These are phyloP conservation scores for Hibiscus syriacus DNA, from an alignment of 345 rosid genomes.

Conservation along the genomic window DNA sequence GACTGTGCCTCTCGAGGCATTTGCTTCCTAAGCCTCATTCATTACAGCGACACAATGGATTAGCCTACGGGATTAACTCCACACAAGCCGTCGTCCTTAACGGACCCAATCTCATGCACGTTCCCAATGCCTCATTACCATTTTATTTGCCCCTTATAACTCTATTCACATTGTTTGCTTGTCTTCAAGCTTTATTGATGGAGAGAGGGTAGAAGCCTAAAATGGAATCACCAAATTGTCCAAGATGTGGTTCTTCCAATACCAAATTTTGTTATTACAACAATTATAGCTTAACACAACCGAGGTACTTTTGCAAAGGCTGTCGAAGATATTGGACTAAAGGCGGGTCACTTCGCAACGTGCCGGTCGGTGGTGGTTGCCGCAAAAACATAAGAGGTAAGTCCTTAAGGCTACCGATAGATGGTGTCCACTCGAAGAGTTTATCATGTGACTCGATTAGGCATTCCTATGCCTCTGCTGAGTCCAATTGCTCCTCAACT, in stretches of 20 bases:
- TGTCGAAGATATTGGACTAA: slow-evolving; percentile 65
- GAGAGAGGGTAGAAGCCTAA: slow-evolving; percentile 42
- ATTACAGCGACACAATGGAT: slow-evolving; percentile 31
- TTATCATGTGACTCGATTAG: neutral
- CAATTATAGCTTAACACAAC: slow-evolving; percentile 65
- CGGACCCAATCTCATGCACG: slow-evolving; percentile 26
- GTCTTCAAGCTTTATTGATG: slow-evolving; percentile 6
- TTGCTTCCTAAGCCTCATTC: slow-evolving; percentile 35
- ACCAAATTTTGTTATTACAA: slow-evolving; percentile 69
- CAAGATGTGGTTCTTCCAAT: slow-evolving; percentile 52
- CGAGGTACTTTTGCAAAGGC: slow-evolving; percentile 60
- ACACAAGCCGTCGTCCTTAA: slow-evolving; percentile 21
- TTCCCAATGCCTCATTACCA: neutral
- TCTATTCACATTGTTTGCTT: neutral
- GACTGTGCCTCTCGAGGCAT: slow-evolving; percentile 27
- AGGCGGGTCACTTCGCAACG: slow-evolving; percentile 52
- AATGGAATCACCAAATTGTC: slow-evolving; percentile 49
- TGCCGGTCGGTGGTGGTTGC: slow-evolving; percentile 57
- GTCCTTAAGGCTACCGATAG: slow-evolving; percentile 23
- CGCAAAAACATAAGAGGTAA: slow-evolving; percentile 45
- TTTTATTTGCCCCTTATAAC: slow-evolving; percentile 11
- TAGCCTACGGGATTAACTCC: slow-evolving; percentile 29
- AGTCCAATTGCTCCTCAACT: slow-evolving; percentile 15
- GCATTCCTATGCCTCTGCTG: slow-evolving; percentile 11
- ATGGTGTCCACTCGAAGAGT: neutral